phyloP scores from a whole-genome alignment of 2,329 filamentous ascomycete species.

The Sporothrix brasiliensis region DNA sequence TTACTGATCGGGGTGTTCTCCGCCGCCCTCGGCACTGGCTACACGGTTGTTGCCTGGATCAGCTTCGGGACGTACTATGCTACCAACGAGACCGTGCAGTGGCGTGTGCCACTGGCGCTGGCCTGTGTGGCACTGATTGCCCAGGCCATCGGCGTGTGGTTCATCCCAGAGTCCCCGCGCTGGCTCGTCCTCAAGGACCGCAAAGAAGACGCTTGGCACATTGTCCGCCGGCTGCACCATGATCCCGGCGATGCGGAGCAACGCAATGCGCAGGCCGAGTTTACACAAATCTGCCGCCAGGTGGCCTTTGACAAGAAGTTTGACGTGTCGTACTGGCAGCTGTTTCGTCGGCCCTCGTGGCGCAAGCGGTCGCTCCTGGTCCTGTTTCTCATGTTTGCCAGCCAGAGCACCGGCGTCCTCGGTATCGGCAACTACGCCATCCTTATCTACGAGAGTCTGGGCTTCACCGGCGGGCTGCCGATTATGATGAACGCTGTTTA shows the following conservation, averaged over 20 bases:
- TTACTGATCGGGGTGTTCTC: slow-evolving; percentile 32
- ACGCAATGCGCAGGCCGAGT: slow-evolving; percentile 46
- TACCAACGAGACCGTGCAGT: slow-evolving; percentile 35
- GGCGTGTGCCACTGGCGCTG: slow-evolving; percentile 50
- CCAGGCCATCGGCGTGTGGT: slow-evolving; percentile 45
- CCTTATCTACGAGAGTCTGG: slow-evolving; percentile 27
- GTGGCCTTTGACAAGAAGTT: slow-evolving; percentile 45
- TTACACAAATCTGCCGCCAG: slow-evolving; percentile 50
- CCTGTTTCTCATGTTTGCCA: slow-evolving; percentile 32
- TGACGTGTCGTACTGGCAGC: slow-evolving; percentile 40
- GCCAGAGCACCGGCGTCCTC: slow-evolving; percentile 23
- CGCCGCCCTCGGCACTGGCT: slow-evolving; percentile 31
- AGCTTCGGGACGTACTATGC: slow-evolving; percentile 30
- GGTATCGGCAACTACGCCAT: slow-evolving; percentile 30
- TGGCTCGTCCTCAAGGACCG: slow-evolving; percentile 40
- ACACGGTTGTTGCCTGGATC: slow-evolving; percentile 32
- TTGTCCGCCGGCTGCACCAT: slow-evolving; percentile 48
- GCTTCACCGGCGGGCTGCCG: slow-evolving; percentile 24
- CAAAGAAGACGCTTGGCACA: slow-evolving; percentile 36
- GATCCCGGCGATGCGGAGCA: slow-evolving; percentile 44
- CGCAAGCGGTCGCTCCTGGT: slow-evolving; percentile 47
- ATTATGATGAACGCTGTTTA: slow-evolving; percentile 31
- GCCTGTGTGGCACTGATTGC: slow-evolving; percentile 46
- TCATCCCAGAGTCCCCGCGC: slow-evolving; percentile 49
- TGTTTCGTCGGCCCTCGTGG: slow-evolving; percentile 48